Evolutionary conservation across 768 basidiomycete species (phyloP), one percentile per base, ranked within the genome.

Genomic region (Steccherinum ochraceum): DNA sequence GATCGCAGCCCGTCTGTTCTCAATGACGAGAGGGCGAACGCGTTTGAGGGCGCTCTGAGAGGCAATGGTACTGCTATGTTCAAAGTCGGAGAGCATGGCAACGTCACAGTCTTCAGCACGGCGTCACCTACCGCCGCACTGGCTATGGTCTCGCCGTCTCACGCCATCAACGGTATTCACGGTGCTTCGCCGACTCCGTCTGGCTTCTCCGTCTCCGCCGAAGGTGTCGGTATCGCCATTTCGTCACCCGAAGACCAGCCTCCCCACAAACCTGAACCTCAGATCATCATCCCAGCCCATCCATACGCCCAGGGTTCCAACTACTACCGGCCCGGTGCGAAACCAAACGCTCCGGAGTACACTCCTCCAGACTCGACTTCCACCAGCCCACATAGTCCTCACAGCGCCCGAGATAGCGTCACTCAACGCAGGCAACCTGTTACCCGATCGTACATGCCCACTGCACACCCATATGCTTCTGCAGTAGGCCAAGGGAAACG

Each of bases 151-250:
- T 47, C 23, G 48, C 52, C 49, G 21, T 35, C 52, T 18, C n/a
- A n/a, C n/a, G 30, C 7, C 16, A 16, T 35, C 7, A 35, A 35
- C 30, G 54, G 55, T 5, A 5, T 30, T 41, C 16, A 50, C 40
- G 57, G 61, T 27, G 46, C 50, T 1, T 71, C 71, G 13, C 66
- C 69, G 0, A 59, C 64, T 4, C 71, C 68, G 10, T 64, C 59
- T 1, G 60, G 55, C 10, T 47, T 46, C 13, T 61, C 56, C 4
- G 59, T 47, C 3, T 61, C 62, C 0, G 58, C 40, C 1, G 65
- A 68, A 40, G 61, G 60, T 26, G 66, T 78, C 1, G 76, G 76
- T 11, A 67, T 78, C 48, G 77, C 76, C 3, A 62, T 78, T 24
- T 69, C 74, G 3, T 64, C 72, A 1, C 68, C 61, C 2, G 53